Evolutionary conservation across 1,139 yeast species (phyloP).

Genomic region (Hanseniaspora sp.): DNA sequence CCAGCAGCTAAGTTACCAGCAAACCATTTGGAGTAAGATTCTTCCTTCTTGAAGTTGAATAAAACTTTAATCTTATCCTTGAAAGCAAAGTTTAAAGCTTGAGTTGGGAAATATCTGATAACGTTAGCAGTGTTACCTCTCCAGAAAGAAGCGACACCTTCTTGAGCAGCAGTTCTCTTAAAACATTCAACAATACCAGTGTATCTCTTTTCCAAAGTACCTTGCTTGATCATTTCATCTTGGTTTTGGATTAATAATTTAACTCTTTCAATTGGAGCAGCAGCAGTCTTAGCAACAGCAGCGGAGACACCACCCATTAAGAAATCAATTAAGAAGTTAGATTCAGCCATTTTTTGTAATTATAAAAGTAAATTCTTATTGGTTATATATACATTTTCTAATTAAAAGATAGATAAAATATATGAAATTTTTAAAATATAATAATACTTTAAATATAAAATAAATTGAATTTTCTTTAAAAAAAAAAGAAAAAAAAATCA

Average conservation of each 20-base stretch:
- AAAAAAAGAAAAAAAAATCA: not conserved
- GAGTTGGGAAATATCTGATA: constrained; percentile 76
- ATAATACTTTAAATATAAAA: too few species aligned
- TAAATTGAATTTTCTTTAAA: not conserved
- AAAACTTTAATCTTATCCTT: constrained; percentile 69
- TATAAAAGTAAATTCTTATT: constrained; percentile 14
- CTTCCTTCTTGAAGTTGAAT: constrained; percentile 64
- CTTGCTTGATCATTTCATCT: constrained; percentile 76
- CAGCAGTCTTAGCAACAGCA: constrained; percentile 75
- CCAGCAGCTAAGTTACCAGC: constrained; percentile 76
- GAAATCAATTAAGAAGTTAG: constrained; percentile 45
- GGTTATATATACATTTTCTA: not conserved
- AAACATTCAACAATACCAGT: constrained; percentile 62
- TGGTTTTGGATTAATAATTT: constrained; percentile 72
- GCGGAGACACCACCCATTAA: constrained; percentile 79
- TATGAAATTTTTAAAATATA: too few species aligned
- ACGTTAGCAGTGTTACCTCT: constrained; percentile 81
- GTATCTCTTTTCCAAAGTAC: constrained; percentile 57
- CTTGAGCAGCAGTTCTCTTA: constrained; percentile 61
- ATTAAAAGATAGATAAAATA: not conserved
- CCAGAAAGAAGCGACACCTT: constrained; percentile 66
- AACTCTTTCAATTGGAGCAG: constrained; percentile 77
- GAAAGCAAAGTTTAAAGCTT: constrained; percentile 76
- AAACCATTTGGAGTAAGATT: constrained; percentile 59
- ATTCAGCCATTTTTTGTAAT: constrained; percentile 21